Base-by-base conservation (phyloP, 129 eudicot species). In the Tagetes erecta region DNA sequence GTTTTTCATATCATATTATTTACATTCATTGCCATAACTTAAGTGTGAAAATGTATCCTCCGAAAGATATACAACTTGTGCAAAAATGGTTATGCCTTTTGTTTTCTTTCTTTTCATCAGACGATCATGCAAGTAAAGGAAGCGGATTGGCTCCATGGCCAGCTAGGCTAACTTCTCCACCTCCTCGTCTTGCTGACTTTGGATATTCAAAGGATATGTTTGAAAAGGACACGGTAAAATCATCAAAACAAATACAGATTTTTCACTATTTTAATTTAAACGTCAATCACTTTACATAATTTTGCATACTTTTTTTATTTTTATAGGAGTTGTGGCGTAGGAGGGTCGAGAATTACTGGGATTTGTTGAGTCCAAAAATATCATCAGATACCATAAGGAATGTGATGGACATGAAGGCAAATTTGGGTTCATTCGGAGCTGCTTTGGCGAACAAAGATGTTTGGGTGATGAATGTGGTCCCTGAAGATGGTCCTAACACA, bases 101-200 rank as follows among this genome's bases (percentile, higher is more conserved):
- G 14, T 80, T 55, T 57, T 58, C 3, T 49, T 36, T 58, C 31
- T 53, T 40, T 75, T 50, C 42, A 41, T 77, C 87, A 93, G 98
- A 93, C 83, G 99, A 95, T 62, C 99, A 95, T 51, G 71, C 83
- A 74, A 79, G 85, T 59, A 81, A 84, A 72, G 99, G 97, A 75
- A 95, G 99, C 71, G 97, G 89, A 74, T 80, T 95, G 83, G 96
- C 95, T 49, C 99, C 97, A 45, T 95, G 99, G 99, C 99, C 99
- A 0, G 94, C 92, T 20, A 88, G 97, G 51, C 70, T 86, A 76
- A 95, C 97, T 50, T 58, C 96, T 71, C 95, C 99, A 49, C 99
- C 99, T 56, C 97, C 99, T 1, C 91, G 99, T 35, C 99, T 95
- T 69, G 85, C 97, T 45, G 99, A 95, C 83, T 89, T 95, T 76